These are phyloP conservation scores for Sporothrix mexicana DNA, from an alignment of 2,329 filamentous ascomycete genomes.

Conservation along the genomic window DNA sequence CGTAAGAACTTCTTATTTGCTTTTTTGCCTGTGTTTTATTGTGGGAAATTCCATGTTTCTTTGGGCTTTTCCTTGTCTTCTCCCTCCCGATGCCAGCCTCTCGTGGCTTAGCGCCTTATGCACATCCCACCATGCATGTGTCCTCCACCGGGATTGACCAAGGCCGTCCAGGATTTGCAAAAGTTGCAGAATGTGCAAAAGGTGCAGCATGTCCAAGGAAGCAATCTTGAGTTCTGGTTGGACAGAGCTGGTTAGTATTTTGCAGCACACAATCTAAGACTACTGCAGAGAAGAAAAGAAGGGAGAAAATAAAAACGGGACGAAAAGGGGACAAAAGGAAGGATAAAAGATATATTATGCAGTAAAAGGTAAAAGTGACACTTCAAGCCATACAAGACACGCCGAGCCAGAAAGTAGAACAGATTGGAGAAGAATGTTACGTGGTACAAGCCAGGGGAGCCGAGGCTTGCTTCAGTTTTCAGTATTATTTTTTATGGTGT, in stretches of 20 bases:
- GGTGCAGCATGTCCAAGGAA: neutral
- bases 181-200: too few species aligned
- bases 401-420: neutral
- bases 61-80: neutral
- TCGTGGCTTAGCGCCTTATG: constrained; percentile 28
- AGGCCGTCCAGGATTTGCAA: too few species aligned
- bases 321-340: neutral
- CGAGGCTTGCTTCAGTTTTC: neutral
- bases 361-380: too few species aligned
- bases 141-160: neutral
- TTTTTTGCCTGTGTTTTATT: neutral
- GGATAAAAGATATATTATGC: neutral
- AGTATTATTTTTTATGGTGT: neutral
- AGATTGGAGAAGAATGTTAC: neutral
- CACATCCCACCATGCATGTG: constrained; percentile 20
- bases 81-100: neutral
- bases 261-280: constrained; percentile 10
- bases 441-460: neutral
- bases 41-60: neutral
- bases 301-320: neutral
- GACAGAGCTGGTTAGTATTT: neutral
- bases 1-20: neutral
- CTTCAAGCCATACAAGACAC: neutral
- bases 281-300: neutral
- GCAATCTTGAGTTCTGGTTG: constrained; percentile 11